These are phyloP conservation scores for Neoboletus brunneissimus DNA, from an alignment of 768 basidiomycete genomes.

Conservation along the genomic window DNA sequence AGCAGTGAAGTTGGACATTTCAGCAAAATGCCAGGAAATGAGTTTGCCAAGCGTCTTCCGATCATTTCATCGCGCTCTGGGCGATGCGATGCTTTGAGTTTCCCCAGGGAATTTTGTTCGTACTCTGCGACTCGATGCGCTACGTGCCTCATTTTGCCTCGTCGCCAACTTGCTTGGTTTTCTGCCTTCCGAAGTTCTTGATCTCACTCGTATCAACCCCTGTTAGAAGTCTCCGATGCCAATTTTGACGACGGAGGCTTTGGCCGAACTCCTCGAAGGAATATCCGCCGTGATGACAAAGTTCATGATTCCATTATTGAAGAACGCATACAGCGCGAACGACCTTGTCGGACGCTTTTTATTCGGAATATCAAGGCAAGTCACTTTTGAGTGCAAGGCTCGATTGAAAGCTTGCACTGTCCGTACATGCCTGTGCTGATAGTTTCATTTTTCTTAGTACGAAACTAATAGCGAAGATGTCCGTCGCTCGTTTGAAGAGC, in stretches of 20 bases:
- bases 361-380: constrained; percentile 98
- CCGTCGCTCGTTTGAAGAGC: constrained; percentile 81
- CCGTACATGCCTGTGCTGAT: constrained; percentile 11
- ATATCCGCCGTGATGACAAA: constrained; percentile 76
- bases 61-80: constrained; percentile 17
- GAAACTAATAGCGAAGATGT: constrained; percentile 87
- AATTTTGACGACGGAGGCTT: constrained; percentile 54
- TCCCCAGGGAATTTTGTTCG: constrained; percentile 18
- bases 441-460: constrained; percentile 50
- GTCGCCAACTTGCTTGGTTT: constrained; percentile 39
- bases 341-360: constrained; percentile 93
- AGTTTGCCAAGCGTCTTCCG: constrained; percentile 23
- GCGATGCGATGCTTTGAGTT: constrained; percentile 29
- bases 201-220: constrained; percentile 40
- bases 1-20: constrained; percentile 40
- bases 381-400: constrained; percentile 24
- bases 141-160: constrained; percentile 45
- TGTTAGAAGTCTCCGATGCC: constrained; percentile 63
- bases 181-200: constrained; percentile 47
- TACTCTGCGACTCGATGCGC: constrained; percentile 37
- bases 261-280: constrained; percentile 45
- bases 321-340: constrained; percentile 89
- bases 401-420: constrained; percentile 8
- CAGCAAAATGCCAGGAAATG: constrained; percentile 29
- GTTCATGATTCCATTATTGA: constrained; percentile 90